Percentiles rank a stretch among this genome's conserved stretches.
These are phyloP conservation scores for Stellera chamaejasme DNA, from an alignment of 345 rosid species.

Conservation along the genomic window DNA sequence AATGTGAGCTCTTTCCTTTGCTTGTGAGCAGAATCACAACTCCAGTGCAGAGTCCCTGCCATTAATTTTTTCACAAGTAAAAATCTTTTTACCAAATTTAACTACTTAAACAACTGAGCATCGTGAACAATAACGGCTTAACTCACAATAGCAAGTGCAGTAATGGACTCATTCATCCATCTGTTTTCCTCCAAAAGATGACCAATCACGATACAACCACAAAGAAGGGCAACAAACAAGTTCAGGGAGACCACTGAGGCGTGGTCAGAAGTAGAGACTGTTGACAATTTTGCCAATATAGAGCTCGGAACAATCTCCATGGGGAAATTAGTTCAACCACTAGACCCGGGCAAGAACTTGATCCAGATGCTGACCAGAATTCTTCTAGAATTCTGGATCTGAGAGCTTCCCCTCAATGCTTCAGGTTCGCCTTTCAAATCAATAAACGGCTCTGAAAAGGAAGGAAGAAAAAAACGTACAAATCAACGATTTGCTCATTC, in stretches of 20 bases:
- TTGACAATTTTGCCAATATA: constrained; percentile 22
- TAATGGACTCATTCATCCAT: constrained; percentile 95
- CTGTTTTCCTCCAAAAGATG: constrained; percentile 76
- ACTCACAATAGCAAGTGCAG: constrained; percentile 83
- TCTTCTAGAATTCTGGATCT: constrained; percentile 9
- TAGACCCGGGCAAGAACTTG: background rate
- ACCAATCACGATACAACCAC: constrained; percentile 78
- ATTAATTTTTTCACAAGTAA: background rate
- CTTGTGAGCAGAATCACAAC: constrained; percentile 70
- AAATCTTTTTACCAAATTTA: background rate
- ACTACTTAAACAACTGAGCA: background rate
- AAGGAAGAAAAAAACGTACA: background rate
- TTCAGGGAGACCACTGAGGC: constrained; percentile 78
- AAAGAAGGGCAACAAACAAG: constrained; percentile 80
- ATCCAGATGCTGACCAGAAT: background rate
- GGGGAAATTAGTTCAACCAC: background rate
- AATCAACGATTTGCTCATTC: constrained; percentile 1
- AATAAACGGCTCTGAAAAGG: constrained; percentile 9
- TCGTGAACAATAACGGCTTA: background rate
- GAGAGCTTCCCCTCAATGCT: constrained; percentile 1
- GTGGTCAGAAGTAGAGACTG: constrained; percentile 46
- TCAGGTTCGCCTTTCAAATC: background rate
- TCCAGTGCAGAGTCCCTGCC: constrained; percentile 88
- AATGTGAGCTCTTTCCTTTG: constrained; percentile 72
- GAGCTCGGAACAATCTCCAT: constrained; percentile 35